phyloP scores from a whole-genome alignment of 192 early-diverging fungal species.

The Coemansia sp. region DNA sequence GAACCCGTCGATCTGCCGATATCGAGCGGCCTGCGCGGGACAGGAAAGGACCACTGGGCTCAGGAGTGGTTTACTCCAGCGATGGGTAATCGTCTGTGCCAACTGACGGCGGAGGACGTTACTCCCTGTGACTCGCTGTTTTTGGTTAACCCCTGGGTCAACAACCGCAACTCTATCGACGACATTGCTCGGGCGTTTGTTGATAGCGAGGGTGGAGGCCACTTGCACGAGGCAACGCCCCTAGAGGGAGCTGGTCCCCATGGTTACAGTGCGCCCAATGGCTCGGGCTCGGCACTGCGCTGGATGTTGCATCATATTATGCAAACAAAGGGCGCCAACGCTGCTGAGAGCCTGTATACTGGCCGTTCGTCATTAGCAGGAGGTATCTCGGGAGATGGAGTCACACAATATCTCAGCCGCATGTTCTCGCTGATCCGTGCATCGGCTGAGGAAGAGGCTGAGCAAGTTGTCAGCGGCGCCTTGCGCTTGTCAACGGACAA shows the following conservation, averaged over 20 bases:
- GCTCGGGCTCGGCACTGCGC: conserved; percentile 44
- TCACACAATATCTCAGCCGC: conserved; percentile 41
- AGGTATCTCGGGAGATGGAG: conserved; percentile 45
- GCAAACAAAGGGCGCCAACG: conserved; percentile 38
- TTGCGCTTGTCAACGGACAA: conserved; percentile 23
- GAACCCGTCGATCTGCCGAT: conserved; percentile 31
- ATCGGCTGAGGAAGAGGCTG: conserved; percentile 49
- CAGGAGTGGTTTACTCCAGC: conserved; percentile 47
- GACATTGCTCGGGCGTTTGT: conserved; percentile 54
- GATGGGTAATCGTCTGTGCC: conserved; percentile 38
- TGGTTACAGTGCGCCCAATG: conserved; percentile 31
- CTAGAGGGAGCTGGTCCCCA: conserved; percentile 43
- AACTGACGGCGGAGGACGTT: conserved; percentile 43
- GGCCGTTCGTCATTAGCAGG: conserved; percentile 53
- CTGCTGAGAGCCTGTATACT: conserved; percentile 43
- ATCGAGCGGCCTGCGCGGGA: conserved; percentile 49
- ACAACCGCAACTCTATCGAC: conserved; percentile 33
- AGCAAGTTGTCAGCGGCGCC: conserved; percentile 43
- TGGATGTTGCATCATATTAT: conserved; percentile 53
- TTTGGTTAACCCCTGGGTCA: conserved; percentile 21
- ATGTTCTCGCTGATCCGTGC: conserved; percentile 51
- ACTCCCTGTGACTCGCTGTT: conserved; percentile 52
- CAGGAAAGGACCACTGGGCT: conserved; percentile 42
- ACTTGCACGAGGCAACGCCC: conserved; percentile 48
- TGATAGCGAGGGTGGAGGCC: conserved; percentile 54